Base-by-base conservation (phyloP, 2,329 filamentous ascomycete species). In the Colletotrichum sp. region DNA sequence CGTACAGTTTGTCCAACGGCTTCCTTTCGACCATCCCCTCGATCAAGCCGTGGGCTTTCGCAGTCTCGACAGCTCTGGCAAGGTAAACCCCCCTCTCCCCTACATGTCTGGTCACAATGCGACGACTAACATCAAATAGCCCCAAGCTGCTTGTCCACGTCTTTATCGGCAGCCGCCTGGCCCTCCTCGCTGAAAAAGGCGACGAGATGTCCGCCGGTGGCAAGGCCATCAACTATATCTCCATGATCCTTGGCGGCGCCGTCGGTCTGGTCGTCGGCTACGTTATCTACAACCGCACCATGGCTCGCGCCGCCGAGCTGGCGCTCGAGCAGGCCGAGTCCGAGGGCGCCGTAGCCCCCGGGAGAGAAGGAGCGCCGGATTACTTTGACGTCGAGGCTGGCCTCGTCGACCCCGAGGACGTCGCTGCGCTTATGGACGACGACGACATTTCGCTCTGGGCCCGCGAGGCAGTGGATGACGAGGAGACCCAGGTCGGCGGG, bases 11-110 rank as follows among this genome's bases (percentile, higher is more conserved):
- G 79, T 96, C 94, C 82, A 99, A 99, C 82, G 97, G 96, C 67
- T 98, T 98, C 76, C 92, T 99, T 71, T 95, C 95, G 34, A 99
- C 97, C 2, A 96, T 99, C 77, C 96, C 96, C 4, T 98, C 94
- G 36, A 95, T 99, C 38, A 90, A 93, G 28, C 94, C 94, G 55
- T 83, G 90, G 76, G 91, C 91, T 63, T 99, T 98, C 86, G 93
- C 93, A 36, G 83, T 96, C 61, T 96, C 97, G 8, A 99, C 96
- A 0, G 93, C 95, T 4, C 87, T 96, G 18, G 93, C 96, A 13
- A 92, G 90, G 88, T 89, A 78, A 75, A 83, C 34, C 30, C 16
- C n/a, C 8, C 64, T 8, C 13, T 43, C 34, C 48, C n/a, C 16
- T 64, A 52, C 24, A 18, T 28, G 48, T 34, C 7, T 18, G 24